Evolutionary conservation across 2,329 filamentous ascomycete species (phyloP), one percentile per base, ranked within the genome.

Genomic region (Geosmithia morbida): DNA sequence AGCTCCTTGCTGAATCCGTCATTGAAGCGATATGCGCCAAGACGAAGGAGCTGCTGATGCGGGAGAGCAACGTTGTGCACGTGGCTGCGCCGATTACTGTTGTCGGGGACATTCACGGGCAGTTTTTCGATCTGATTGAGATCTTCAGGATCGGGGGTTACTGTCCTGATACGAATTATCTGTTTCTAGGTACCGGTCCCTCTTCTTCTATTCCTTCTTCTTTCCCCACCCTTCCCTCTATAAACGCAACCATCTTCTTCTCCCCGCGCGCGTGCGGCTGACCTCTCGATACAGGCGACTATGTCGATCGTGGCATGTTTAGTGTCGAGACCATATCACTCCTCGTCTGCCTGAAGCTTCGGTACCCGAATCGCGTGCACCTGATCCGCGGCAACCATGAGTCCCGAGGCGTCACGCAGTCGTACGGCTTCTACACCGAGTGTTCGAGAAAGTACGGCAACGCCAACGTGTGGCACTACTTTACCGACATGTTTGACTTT

Each of bases 401-500:
- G 67, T 95, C 88, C 49, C 83, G 92, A 57, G 92, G 92, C 58
- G 92, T 98, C 47, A 98, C 92, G 11, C 92, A 98, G 66, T 97
- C 90, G 26, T 98, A 98, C 66, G 92, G 92, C 49, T 98, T 98
- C 69, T 98, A 98, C 63, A 97, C 92, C 19, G 92, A 98, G 63
- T 98, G 92, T 66, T 88, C 85, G 18, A 83, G 92, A 55, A 98
- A 98, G 67, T 98, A 98, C 66, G 92, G 92, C 62, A 97, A 95
- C 61, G 88, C 92, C 53, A 96, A 92, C 58, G 92, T 98, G 19
- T 98, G 92, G 92, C 92, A 98, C 66, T 92, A 97, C 65, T 98
- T 98, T 62, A 98, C 92, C 54, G 92, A 98, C 68, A 97, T 98
- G 89, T 98, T 98, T 66, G 92, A 98, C 68, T 98, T 94, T 65